Conservation (phyloP, 2,329 filamentous ascomycete species). For the Fusarium tjaetaba region DNA sequence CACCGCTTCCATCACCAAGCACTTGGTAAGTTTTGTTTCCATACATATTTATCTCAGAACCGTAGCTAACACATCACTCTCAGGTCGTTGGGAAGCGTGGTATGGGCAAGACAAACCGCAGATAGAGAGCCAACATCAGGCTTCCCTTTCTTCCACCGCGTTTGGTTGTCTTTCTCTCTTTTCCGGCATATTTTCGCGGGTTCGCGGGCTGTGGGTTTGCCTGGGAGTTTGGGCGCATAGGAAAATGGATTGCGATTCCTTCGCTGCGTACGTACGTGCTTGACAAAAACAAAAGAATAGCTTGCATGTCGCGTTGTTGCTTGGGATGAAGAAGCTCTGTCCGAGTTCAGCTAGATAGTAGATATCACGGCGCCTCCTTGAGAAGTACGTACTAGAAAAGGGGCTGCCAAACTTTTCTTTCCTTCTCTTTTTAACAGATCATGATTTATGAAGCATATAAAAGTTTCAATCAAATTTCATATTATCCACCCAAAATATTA, state of each 20-base stretch:
- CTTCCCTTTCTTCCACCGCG: constrained; percentile 27
- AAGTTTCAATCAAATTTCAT: constrained; percentile 18
- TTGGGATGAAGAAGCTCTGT: constrained; percentile 29
- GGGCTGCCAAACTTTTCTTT: constrained; percentile 24
- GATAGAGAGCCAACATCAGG: constrained; percentile 55
- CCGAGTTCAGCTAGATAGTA: constrained; percentile 36
- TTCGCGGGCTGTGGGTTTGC: constrained; percentile 39
- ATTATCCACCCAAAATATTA: not conserved
- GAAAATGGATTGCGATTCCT: constrained; percentile 37
- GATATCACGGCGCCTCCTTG: constrained; percentile 33
- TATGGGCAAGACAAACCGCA: constrained; percentile 86
- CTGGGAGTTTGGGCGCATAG: constrained; percentile 47
- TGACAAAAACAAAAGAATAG: constrained; percentile 6
- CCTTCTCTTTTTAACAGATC: constrained; percentile 32
- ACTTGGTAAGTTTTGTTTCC: constrained; percentile 74
- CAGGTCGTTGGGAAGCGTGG: constrained; percentile 91
- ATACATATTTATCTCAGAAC: not conserved
- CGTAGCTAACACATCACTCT: constrained; percentile 15
- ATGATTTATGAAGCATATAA: constrained; percentile 40
- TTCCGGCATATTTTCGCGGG: constrained; percentile 37
- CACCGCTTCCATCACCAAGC: constrained; percentile 83
- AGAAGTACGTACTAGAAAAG: constrained; percentile 10
- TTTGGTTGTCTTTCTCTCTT: constrained; percentile 37
- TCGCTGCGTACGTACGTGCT: constrained; percentile 24
- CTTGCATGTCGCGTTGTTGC: constrained; percentile 30